Conservation (phyloP, 2,329 filamentous ascomycete species). For the Leptographium procerum region DNA sequence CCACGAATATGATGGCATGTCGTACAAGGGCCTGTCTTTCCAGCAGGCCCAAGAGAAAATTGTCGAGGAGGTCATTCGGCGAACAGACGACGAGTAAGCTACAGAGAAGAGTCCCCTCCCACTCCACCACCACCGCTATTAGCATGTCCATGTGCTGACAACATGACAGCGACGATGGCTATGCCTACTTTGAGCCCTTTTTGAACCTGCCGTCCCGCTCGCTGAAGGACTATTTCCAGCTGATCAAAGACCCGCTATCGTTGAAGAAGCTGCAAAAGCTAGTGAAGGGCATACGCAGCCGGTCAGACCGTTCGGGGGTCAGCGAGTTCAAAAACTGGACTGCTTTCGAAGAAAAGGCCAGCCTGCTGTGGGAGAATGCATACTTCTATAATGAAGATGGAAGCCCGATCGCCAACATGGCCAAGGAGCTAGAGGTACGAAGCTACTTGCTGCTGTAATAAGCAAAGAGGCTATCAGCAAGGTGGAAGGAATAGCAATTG, state of each 20-base stretch:
- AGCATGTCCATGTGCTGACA: not conserved
- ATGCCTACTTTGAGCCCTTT: conserved; percentile 62
- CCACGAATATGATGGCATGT: conserved; percentile 40
- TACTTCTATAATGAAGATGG: conserved; percentile 86
- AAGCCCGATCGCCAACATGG: conserved; percentile 70
- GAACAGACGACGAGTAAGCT: conserved; percentile 49
- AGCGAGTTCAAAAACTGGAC: conserved; percentile 74
- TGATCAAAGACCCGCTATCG: conserved; percentile 72
- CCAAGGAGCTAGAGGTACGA: conserved; percentile 65
- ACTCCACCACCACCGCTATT: no score
- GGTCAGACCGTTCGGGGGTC: conserved; percentile 49
- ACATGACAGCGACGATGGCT: conserved; percentile 39
- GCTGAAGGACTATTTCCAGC: conserved; percentile 74
- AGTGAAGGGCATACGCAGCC: conserved; percentile 60
- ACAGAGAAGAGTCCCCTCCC: no score
- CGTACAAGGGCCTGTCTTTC: conserved; percentile 64
- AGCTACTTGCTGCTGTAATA: not conserved
- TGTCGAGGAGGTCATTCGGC: conserved; percentile 61
- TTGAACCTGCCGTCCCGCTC: conserved; percentile 64
- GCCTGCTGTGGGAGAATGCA: conserved; percentile 78
- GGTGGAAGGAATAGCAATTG: not conserved
- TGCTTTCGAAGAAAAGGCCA: conserved; percentile 67
- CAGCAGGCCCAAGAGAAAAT: conserved; percentile 83
- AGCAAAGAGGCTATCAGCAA: not conserved
- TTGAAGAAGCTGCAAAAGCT: conserved; percentile 67